Percentiles rank a stretch among this genome's conserved stretches.
These are phyloP conservation scores for Chenopodium album DNA, from an alignment of 148 eudicot genomes.

Conservation along the genomic window DNA sequence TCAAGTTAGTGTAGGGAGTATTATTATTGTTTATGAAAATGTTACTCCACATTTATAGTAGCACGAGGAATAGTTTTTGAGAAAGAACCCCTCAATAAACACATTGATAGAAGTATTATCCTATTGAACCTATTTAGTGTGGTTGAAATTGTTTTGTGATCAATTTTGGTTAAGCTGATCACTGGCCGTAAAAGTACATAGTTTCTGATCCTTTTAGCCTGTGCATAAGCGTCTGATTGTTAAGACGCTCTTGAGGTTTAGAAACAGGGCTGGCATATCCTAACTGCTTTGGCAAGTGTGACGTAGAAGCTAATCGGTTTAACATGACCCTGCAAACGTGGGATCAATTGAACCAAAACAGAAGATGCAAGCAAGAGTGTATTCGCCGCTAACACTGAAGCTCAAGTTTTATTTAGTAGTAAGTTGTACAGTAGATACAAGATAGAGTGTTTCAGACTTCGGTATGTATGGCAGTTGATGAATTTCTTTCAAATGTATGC, in stretches of 20 bases:
- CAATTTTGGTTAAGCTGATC: constrained; percentile 4
- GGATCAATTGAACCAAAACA: not conserved
- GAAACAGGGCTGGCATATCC: not conserved
- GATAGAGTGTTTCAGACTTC: not conserved
- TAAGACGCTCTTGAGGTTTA: not conserved
- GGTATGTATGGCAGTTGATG: not conserved
- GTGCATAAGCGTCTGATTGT: not conserved
- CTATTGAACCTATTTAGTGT: not conserved
- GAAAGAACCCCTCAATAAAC: constrained; percentile 13
- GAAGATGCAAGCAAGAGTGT: not conserved
- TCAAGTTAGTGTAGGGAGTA: constrained; percentile 6
- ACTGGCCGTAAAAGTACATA: too few species aligned
- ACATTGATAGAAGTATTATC: not conserved
- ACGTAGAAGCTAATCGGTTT: not conserved
- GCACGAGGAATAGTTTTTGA: not conserved
- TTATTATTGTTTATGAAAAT: constrained; percentile 8
- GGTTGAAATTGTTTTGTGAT: not conserved
- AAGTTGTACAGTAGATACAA: not conserved
- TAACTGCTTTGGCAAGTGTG: not conserved
- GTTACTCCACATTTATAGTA: not conserved
- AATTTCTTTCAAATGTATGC: not conserved
- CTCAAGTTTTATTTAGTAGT: not conserved
- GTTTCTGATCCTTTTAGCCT: not conserved
- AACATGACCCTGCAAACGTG: not conserved
- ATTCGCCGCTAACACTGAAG: not conserved